These are phyloP conservation scores for Clavariopsis aquatica DNA, from an alignment of 495 filamentous ascomycete genomes.

Conservation along the genomic window DNA sequence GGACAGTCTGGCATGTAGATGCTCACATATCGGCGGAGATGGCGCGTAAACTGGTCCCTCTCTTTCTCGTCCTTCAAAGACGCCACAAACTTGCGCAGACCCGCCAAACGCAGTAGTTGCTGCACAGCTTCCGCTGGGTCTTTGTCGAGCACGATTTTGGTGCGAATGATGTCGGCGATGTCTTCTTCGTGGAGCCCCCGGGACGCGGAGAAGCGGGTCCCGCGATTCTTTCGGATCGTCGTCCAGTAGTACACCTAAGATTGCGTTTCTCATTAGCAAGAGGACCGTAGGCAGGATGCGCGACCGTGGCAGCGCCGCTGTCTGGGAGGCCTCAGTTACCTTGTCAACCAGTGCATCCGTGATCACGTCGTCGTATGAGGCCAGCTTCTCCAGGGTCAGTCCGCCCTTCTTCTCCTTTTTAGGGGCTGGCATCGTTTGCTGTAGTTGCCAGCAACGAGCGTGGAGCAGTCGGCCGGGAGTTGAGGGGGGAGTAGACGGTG, in stretches of 20 bases:
- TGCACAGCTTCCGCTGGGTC: slow-evolving; percentile 65
- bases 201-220: slow-evolving; percentile 72
- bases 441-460: neutral
- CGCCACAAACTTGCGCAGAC: slow-evolving; percentile 68
- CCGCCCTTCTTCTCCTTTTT: slow-evolving; percentile 58
- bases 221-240: slow-evolving; percentile 88
- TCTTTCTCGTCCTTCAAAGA: slow-evolving; percentile 72
- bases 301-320: slow-evolving; percentile 10
- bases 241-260: slow-evolving; percentile 90
- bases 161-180: slow-evolving; percentile 74
- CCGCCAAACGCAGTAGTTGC: slow-evolving; percentile 68
- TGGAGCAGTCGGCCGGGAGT: neutral
- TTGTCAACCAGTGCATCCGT: slow-evolving; percentile 95
- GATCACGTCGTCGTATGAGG: slow-evolving; percentile 92
- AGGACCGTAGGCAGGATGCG: slow-evolving; percentile 32
- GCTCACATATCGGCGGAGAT: slow-evolving; percentile 86
- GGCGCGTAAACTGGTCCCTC: slow-evolving; percentile 81
- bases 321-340: slow-evolving; percentile 57
- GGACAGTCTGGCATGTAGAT: slow-evolving; percentile 92
- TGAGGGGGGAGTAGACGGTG: neutral
- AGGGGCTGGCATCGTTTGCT: neutral
- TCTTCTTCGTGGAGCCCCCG: slow-evolving; percentile 81
- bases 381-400: slow-evolving; percentile 81
- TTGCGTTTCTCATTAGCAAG: slow-evolving; percentile 22
- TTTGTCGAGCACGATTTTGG: slow-evolving; percentile 73